Base-by-base conservation (phyloP, 2,329 filamentous ascomycete genomes). In the Aspergillus awamori region DNA sequence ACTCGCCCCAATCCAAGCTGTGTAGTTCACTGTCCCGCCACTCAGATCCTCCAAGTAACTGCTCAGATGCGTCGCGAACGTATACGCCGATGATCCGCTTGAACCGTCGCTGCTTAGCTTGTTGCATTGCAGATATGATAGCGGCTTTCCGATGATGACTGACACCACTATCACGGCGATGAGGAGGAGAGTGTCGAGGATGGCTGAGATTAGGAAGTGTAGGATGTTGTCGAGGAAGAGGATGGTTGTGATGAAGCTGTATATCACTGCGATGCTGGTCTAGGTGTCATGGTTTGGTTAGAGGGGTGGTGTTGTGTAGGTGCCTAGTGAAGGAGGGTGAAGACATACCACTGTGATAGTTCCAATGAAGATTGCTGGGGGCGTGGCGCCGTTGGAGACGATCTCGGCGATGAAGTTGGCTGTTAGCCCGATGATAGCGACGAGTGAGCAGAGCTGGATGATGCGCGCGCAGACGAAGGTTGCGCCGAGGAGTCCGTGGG, bases 391-490 rank as follows among this genome's bases (percentile, higher is more conserved):
- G 22, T 82, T 84, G 47, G 82, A 80, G 48, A 92, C 86, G 74
- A 96, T 92, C 68, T 91, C 84, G 24, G 87, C 83, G 70, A 96
- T 88, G 77, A 97, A 96, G 77, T 93, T 92, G 70, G 89, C 86
- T 0, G 87, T 87, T 75, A 97, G 86, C 49, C 92, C 92, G 66
- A 96, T 89, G 67, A 95, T 87, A 61, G 88, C 82, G 60, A 95
- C 82, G 72, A 97, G 88, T 26, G 86, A 86, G 64, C 90, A 78
- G 62, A 86, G 83, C 74, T 96, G 88, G 67, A 93, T 82, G 60
- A 84, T 82, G 52, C 93, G 89, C 67, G 89, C 85, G 67, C 87
- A 81, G 61, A 91, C 87, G 80, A 96, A 96, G 68, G 89, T 90
- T 69, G 89, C 87, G 75, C 90, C 92, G 67, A 95, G 80, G 74